Base-by-base conservation (phyloP, 768 basidiomycete species). In the Neoboletus brunneissimus region DNA sequence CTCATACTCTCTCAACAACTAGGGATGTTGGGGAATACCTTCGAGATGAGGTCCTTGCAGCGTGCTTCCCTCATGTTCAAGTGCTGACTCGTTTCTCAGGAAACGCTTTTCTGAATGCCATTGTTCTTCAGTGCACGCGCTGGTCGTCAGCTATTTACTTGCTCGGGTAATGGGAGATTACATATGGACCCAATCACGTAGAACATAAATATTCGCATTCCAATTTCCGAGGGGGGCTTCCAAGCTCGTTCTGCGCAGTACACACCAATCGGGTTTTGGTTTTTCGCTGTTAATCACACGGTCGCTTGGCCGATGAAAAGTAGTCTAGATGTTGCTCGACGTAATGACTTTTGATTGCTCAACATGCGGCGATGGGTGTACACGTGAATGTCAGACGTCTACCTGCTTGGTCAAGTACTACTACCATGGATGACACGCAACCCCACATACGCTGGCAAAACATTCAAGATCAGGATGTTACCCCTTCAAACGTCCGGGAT, bases 21-120 rank as follows among this genome's bases (percentile, higher is more conserved):
- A 97, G 94, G 47, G 97, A 99, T 73, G 92, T 98, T 23, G 97
- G 97, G 55, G 97, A 99, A 78, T 99, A 98, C 71, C 77, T 99
- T 31, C 87, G 97, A 64, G 97, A 99, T 69, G 97, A 98, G 80
- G 95, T 91, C 56, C 66, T 76, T 66, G 23, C 38, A 2, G 55
- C 22, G 18, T 8, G 12, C 23, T 58, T 16, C 34, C 48, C 31
- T 10, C 18, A 22, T 25, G 25, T 50, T 60, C 43, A 54, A 49
- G 42, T 47, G 31, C 61, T 72, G 40, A 69, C 38, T 16, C 15
- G 0, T 43, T 55, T 55, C 34, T 40, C 56, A 89, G 91, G 91
- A 93, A 65, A 91, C 89, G 13, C 77, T 93, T 42, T 91, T 93
- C 73, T 92, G 68, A 77, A 45, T 5, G 12, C 18, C 7, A n/a